Base-by-base conservation (phyloP, 768 basidiomycete species). In the Auriscalpium vulgare region DNA sequence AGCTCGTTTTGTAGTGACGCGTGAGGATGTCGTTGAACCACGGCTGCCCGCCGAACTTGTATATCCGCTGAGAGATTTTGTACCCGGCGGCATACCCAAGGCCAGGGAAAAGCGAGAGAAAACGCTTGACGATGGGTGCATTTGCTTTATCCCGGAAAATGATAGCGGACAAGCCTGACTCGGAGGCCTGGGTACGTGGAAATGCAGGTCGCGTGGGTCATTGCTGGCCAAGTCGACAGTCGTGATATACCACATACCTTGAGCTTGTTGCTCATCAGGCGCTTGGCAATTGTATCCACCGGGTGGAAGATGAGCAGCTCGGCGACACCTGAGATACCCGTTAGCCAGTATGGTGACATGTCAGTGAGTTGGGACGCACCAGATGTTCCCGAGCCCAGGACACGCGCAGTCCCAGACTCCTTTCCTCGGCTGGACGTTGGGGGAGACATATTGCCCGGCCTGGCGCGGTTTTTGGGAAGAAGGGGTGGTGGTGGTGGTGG, bases 21-120 rank as follows among this genome's bases (percentile, higher is more conserved):
- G 79, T 78, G 70, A 99, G 85, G 68, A 95, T 64, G 74, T 98
- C 97, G 73, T 93, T 88, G 73, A 97, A 97, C 80, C 85, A 98
- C 13, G 95, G 95, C 73, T 99, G 95, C 6, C 95, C 95, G 59
- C 95, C 95, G 65, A 98, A 99, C 74, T 97, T 99, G 84, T 95
- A 95, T 65, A 92, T 80, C 51, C 94, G 83, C 72, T 97, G 94
- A 0, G 91, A 73, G 66, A 97, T 74, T 71, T 98, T 99, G 84
- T 98, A 99, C 5, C 97, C 95, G 29, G 95, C 97, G 5, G 97
- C 95, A 68, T 99, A 99, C 2, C 95, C 95, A 4, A 99, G 83
- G 53, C 93, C 95, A 37, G 95, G 95, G 77, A 99, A 99, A n/a
- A 99, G 80, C 3, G 93, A 95, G 16, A 97, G 62, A 62, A 95